Evolutionary conservation across 495 filamentous ascomycete genomes (phyloP), one percentile per base, ranked within the genome.

Genomic region (Copromyces sp.): DNA sequence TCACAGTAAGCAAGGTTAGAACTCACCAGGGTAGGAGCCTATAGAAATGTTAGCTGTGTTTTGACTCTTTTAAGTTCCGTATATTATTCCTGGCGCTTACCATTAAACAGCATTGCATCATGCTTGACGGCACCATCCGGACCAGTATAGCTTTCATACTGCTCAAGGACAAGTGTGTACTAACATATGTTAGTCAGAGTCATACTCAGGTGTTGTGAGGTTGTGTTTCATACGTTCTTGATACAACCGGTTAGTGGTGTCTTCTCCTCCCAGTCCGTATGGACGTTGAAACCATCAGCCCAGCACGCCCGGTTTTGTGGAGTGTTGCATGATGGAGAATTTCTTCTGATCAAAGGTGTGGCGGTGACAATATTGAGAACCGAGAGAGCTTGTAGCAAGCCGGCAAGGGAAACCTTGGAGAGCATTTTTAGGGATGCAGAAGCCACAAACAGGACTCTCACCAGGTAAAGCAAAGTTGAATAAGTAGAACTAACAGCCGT

Each of bases 21-120:
- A 16, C 53, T 61, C 29, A 61, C 53, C 53, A 61, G 53, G 53
- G 53, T 32, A 61, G 53, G 53, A 61, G 53, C 53, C 53, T 61
- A 61, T 12, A 61, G 29, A 61, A 16, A 35, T 35, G 29, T 61
- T 61, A 61, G 29, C 14, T 61, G 29, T 32, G 29, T 16, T 53
- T 61, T 35, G 12, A 17, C 24, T 14, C 12, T 9, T 61, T 35
- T 24, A 2, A 35, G 12, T 32, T 4, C 32, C 1, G 20, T n/a
- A n/a, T n/a, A n/a, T 35, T 32, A 3, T 16, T 4, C 14, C 29
- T 35, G 29, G 14, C 29, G 29, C 53, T 61, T 32, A 61, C 53
- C 24, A 24, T 71, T 71, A 59, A 71, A 65, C 39, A 71, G 38
- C 70, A 71, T 71, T 14, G 70, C 70, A 12, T 65, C 40, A 68